Evolutionary conservation across 768 basidiomycete genomes (phyloP), one percentile per base, ranked within the genome.

Genomic region (Russula ochroleuca): DNA sequence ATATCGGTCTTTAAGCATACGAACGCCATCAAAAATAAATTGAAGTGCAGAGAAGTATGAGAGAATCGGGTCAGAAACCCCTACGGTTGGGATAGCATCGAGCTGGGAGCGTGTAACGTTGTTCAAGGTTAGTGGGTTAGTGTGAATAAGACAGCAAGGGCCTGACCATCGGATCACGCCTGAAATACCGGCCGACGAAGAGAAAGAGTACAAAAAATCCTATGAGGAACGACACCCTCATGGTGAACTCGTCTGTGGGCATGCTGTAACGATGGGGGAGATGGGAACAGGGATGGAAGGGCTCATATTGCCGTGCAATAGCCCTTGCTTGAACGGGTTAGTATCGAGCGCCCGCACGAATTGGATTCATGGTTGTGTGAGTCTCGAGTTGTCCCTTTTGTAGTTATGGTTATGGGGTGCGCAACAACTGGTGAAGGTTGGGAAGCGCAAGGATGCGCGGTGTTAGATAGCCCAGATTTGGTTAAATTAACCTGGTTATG

Each of bases 11-110:
- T 23, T 56, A 15, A 56, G 13, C 14, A 56, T 62, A 10, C 25
- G 37, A 21, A 10, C 19, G 13, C 38, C 33, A 28, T 59, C 43
- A 15, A 54, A 54, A 4, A 14, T 48, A 13, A 47, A 37, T 9
- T 33, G 33, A 49, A 37, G 3, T 35, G 58, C 66, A 2, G 57
- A 62, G 15, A 53, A 38, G 54, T 69, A 75, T 4, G 74, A 75
- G 25, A 71, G 66, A 1, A 76, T 41, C 28, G 72, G 69, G 15
- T 49, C 62, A 8, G 63, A 69, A 47, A 45, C 10, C n/a, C 45
- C 45, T 8, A 47, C 21, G 9, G 45, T 21, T 5, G 45, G 45
- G 45, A 47, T 50, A 9, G 28, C 8, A 15, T 50, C 28, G 31
- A 50, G 25, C 49, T 50, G 14, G 31, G 14, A 9, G 13, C 5